phyloP scores from a whole-genome alignment of 176 grass and related monocot species.

The Cenchrus purpureus region DNA sequence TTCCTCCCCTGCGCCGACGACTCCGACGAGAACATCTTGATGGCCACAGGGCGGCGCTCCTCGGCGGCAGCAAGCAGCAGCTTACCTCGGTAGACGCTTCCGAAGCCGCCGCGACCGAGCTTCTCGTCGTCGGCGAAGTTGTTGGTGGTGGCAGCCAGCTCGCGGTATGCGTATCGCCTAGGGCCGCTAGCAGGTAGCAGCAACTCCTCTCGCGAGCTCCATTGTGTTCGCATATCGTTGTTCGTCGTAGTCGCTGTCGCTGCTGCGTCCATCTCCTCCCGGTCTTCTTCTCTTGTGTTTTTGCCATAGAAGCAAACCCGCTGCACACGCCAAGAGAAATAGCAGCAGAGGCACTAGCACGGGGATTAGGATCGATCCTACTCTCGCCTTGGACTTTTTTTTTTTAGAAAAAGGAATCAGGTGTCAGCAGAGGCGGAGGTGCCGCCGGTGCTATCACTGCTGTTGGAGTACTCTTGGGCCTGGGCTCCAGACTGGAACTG shows the following conservation, averaged over 20 bases:
- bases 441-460: not conserved
- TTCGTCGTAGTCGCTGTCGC: not conserved
- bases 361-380: no score
- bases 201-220: not conserved
- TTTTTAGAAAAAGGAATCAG: no score
- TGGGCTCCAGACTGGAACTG: not conserved
- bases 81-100: not conserved
- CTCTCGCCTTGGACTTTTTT: no score
- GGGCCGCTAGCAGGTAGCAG: conserved; percentile 26
- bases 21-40: not conserved
- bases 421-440: not conserved
- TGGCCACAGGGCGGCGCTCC: not conserved
- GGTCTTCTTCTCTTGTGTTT: no score
- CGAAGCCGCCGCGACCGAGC: not conserved
- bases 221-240: no score
- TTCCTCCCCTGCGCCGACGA: not conserved
- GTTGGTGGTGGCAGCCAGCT: not conserved
- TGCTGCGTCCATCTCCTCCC: no score
- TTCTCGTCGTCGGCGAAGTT: not conserved
- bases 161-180: not conserved
- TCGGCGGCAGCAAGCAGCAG: no score
- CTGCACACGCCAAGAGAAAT: no score
- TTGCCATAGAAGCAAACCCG: no score
- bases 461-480: no score
- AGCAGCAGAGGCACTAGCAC: no score